Evolutionary conservation across 768 basidiomycete genomes (phyloP), one percentile per base, ranked within the genome.

Genomic region (Pisolithus microcarpus): DNA sequence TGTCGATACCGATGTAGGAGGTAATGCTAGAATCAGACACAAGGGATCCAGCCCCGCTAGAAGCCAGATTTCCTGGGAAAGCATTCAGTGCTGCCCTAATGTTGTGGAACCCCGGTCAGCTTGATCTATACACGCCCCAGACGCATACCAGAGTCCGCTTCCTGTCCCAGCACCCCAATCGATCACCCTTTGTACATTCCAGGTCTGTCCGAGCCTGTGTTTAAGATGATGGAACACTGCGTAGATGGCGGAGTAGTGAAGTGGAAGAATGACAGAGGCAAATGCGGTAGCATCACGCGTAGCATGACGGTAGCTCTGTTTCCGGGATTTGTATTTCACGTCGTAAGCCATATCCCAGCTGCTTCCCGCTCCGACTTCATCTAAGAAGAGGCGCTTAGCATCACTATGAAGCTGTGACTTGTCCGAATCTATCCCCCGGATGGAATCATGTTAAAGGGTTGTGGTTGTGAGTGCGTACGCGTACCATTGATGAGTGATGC

Each of bases 101-200:
- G 15, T 46, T 45, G 51, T 34, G 21, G 21, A 55, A 48, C 54
- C 42, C 57, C 48, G 44, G 58, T 51, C 42, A 59, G 26, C 28
- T 18, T 48, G 40, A 26, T 47, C 38, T 51, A 23, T 15, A 38
- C 15, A 16, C 37, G 38, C 34, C 37, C 40, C 1, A 30, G 56
- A 48, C 44, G 58, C 75, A 36, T 59, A 92, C 91, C 92, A 94
- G 26, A 93, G 74, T 2, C 83, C 90, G 59, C 84, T 87, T 10
- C 90, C 91, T 0, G 84, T 81, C 8, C 81, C 91, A 48, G 84
- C 76, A 10, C 92, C 91, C 84, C 87, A 94, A 59, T 95, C 91
- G 38, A 91, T 71, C 10, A 95, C 71, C 31, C 71, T 75, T 24
- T 81, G 70, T 49, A 81, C 71, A 30, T 68, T 67, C 80, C 77